phyloP scores from a whole-genome alignment of 2,329 filamentous ascomycete genomes.

The Xylariaceae sp. region DNA sequence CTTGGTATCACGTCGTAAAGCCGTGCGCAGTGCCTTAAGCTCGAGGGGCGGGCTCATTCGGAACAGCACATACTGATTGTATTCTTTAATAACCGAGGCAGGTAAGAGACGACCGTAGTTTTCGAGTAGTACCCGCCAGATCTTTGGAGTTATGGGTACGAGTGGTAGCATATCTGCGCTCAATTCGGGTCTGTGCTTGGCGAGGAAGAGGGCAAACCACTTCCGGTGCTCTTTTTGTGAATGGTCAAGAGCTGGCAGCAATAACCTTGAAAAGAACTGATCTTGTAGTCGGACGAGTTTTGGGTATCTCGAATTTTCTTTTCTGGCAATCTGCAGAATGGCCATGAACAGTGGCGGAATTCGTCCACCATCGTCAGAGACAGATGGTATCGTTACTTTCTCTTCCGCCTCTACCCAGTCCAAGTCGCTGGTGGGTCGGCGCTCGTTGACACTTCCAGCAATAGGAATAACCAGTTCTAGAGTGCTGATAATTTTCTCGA shows the following conservation, averaged over 20 bases:
- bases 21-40: conserved; percentile 4
- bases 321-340: neutral
- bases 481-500: conserved; percentile 10
- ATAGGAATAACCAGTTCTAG: conserved; percentile 10
- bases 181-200: conserved; percentile 7
- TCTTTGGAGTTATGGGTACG: conserved; percentile 9
- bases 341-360: conserved; percentile 10
- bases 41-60: neutral
- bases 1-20: conserved; percentile 1
- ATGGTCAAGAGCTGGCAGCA: conserved; percentile 10
- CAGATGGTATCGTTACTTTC: conserved; percentile 1
- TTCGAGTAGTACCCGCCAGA: conserved; percentile 6
- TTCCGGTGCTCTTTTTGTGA: conserved; percentile 11
- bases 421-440: conserved; percentile 6
- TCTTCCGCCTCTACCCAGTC: conserved; percentile 12
- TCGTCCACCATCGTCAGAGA: neutral
- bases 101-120: conserved; percentile 6
- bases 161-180: conserved; percentile 3
- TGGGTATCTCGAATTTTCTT: neutral
- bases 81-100: conserved; percentile 5
- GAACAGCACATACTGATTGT: conserved; percentile 5
- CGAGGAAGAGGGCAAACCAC: conserved; percentile 14
- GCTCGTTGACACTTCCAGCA: conserved; percentile 13
- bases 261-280: conserved; percentile 11
- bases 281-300: conserved; percentile 4